These are phyloP conservation scores for Calophaca sinica DNA, from an alignment of 306 rosid genomes.

Conservation along the genomic window DNA sequence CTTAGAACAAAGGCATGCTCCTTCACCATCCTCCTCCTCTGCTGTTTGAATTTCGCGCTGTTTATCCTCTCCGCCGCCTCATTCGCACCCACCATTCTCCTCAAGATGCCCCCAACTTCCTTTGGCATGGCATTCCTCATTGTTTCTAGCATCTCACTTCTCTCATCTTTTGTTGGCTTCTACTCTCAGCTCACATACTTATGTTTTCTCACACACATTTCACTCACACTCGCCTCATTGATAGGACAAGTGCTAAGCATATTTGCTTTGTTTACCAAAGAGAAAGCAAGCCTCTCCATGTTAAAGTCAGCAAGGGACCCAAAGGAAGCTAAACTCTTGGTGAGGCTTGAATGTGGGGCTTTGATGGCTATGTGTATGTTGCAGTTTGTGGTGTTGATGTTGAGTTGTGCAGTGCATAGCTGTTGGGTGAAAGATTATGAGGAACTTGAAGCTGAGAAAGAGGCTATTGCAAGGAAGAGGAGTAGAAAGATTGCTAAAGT, in stretches of 20 bases:
- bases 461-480: slow-evolving; percentile 61
- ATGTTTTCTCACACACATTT: slow-evolving; percentile 72
- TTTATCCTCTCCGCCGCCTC: slow-evolving; percentile 73
- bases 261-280: slow-evolving; percentile 68
- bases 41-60: slow-evolving; percentile 63
- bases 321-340: slow-evolving; percentile 70
- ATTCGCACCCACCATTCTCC: slow-evolving; percentile 70
- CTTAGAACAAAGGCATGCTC: slow-evolving; percentile 64
- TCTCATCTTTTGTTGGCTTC: slow-evolving; percentile 77
- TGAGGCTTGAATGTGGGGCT: slow-evolving; percentile 79
- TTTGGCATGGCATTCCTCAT: slow-evolving; percentile 72
- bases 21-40: slow-evolving; percentile 68
- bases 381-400: slow-evolving; percentile 62
- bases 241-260: slow-evolving; percentile 60
- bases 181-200: slow-evolving; percentile 71
- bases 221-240: slow-evolving; percentile 61
- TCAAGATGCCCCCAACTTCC: slow-evolving; percentile 78
- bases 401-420: slow-evolving; percentile 75
- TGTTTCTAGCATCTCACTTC: slow-evolving; percentile 68
- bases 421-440: slow-evolving; percentile 80
- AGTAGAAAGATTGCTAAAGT: slow-evolving; percentile 62
- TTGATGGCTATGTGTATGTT: slow-evolving; percentile 73
- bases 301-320: slow-evolving; percentile 66
- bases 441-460: slow-evolving; percentile 68
- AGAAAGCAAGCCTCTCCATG: slow-evolving; percentile 59